Evolutionary conservation across 148 eudicot genomes (phyloP), one percentile per base, ranked within the genome.

Genomic region (Dysphania ambrosioides): DNA sequence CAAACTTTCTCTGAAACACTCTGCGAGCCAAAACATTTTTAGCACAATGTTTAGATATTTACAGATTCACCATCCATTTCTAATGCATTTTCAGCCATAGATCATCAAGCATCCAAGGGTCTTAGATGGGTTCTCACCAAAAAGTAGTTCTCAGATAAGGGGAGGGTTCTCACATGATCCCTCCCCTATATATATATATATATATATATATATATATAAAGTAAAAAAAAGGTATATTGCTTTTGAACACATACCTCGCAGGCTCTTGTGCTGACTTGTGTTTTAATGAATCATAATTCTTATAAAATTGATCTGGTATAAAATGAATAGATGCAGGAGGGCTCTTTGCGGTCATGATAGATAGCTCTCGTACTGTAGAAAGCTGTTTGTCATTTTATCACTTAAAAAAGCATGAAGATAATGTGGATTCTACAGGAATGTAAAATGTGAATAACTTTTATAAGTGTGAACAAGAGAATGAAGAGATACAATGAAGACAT

Each of bases 321-420:
- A 95, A 92, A 49, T 88, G 92, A 93, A 95, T 95, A 66, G 92
- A 88, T 77, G 88, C 89, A 70, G 99, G 99, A 79, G 93, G 92
- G 86, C 92, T 88, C 87, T 95, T 95, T 32, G 99, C 99, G 73
- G 93, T 90, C 97, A 95, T 90, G 82, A 95, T 95, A 60, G 99
- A 95, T 77, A 95, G 97, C 82, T 95, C 97, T 79, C 99, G 93
- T 95, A 95, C 99, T 92, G 99, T 92, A 92, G 99, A 92, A 92
- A 95, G 97, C 99, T 95, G 99, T 95, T 95, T 90, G 99, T 92
- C 97, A 95, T 92, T 86, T 90, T 87, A 95, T 88, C 89, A 92
- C 99, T 92, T 95, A 87, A 92, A 86, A 90, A 89, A 79, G 91
- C 89, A 87, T 84, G 90, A 82, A 75, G 72, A 86, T 62, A 72